Evolutionary conservation across 1,139 yeast species (phyloP), one percentile per base, ranked within the genome.

Genomic region (Torulaspora pretoriensis): DNA sequence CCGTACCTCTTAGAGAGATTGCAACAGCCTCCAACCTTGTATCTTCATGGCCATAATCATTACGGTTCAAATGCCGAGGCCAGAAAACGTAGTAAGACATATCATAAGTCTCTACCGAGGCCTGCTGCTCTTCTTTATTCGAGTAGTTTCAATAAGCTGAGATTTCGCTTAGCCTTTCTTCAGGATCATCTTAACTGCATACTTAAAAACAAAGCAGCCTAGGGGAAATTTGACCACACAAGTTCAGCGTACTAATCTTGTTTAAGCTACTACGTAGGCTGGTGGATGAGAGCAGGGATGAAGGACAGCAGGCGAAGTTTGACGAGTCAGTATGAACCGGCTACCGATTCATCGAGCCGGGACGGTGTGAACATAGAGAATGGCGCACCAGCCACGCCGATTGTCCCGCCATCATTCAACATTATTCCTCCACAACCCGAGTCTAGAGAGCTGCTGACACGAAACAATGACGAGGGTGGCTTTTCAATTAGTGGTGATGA

Each of bases 11-110:
- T 7, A 53, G 41, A 8, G 47, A 28, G 16, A 56, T 45, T 2
- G 55, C 53, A 9, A 56, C 43, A 3, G 57, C 59, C 10, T 35
- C 41, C 27, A 53, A n/a, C 12, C 40, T 38, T 3, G 19, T 13
- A 2, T 19, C n/a, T 4, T 8, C 12, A 5, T 9, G 7, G n/a
- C 7, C 34, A 22, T 27, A 17, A 22, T 46, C 56, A 29, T 49
- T 46, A 3, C 8, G 4, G 2, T 31, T 35, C 25, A 53, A 35
- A n/a, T 48, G 43, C 10, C 39, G 36, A 3, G 60, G 60, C 61
- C 61, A 57, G 28, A 55, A 57, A 10, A 56, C 32, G 28, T 52
- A 55, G 25, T 35, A 32, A n/a, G 39, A 34, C 57, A 54, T 54
- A 38, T 12, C 48, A 45, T 47, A 26, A 27, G 31, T 16, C 32